A percentile compares a stretch with the other conserved stretches of the same genome.
Evolutionary conservation across 1,284 basidiomycete genomes (phyloP).

Genomic region (Dichomitus squalens): DNA sequence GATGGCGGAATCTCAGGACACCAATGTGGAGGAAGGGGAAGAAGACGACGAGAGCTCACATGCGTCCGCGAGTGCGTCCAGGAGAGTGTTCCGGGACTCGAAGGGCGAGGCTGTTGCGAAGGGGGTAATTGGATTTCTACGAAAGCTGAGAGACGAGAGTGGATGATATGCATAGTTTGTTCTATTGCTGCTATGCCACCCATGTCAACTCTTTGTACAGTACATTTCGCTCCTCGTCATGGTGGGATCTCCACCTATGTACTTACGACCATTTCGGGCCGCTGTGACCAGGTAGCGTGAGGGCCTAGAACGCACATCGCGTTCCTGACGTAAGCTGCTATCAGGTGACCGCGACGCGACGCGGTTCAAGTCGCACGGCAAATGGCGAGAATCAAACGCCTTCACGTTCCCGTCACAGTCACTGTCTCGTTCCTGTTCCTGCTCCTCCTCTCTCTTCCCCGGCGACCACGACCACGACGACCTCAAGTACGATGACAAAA

Average conservation of each 20-base stretch:
- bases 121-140: conserved; percentile 54
- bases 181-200: background rate
- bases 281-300: background rate
- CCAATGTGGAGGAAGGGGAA: conserved; percentile 27
- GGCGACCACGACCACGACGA: conserved; percentile 27
- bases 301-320: conserved; percentile 9
- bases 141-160: conserved; percentile 31
- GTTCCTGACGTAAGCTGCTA: conserved; percentile 19
- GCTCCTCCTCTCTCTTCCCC: conserved; percentile 11
- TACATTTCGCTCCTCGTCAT: too few species aligned
- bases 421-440: conserved; percentile 17
- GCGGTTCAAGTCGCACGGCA: conserved; percentile 27
- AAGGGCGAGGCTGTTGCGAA: conserved; percentile 47
- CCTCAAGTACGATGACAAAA: conserved; percentile 34
- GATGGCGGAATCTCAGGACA: conserved; percentile 32
- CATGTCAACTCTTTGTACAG: background rate
- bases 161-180: background rate
- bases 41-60: conserved; percentile 27
- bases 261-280: background rate
- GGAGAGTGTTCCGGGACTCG: conserved; percentile 32
- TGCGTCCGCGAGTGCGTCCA: conserved; percentile 12
- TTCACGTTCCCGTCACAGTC: conserved; percentile 27
- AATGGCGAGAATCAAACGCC: conserved; percentile 29
- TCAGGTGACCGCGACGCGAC: conserved; percentile 32
- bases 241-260: too few species aligned